Base-by-base conservation (phyloP, 2,329 filamentous ascomycete species). In the Nemania sp. region DNA sequence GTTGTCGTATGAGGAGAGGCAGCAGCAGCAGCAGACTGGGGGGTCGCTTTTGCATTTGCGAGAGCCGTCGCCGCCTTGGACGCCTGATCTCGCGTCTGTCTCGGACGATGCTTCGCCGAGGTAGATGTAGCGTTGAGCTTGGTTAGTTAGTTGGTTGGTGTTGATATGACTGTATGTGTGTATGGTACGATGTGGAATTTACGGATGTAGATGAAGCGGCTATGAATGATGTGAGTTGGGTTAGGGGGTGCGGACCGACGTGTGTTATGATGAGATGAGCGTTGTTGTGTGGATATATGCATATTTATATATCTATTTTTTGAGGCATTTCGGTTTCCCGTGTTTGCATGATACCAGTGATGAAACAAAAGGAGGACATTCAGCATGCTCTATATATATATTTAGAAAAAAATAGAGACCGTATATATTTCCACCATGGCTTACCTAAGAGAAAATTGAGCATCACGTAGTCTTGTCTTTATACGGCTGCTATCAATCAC, bases 31-130 rank as follows among this genome's bases (percentile, higher is more conserved):
- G 29, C 51, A 54, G 53, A 27, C 47, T 6, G n/a, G 29, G n/a
- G 29, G 26, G 38, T 15, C 61, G 6, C 7, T 55, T n/a, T 47
- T 59, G 5, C 67, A 45, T 24, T 18, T 62, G 15, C 67, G 69
- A n/a, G 67, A 71, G 55, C 69, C 69, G 6, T 70, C 69, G 7
- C 69, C 69, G 2, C 69, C 69, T 1, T 68, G 61, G 64, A 71
- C 69, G 6, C 69, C 69, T 3, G 61, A 70, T 24, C 53, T 69
- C 1, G 67, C 63, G 3, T 67, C 69, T 4, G 67, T 69, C 10
- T 65, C 69, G 2, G 69, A 71, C 22, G 64, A 27, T 38, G 24
- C 54, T 15, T 62, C 64, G 27, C 52, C 60, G 18, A 51, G 49
- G 56, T 61, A 60, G 43, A 32, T 51, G 1, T 51, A 22, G 22